Evolutionary conservation across 2,329 filamentous ascomycete species (phyloP).

Genomic region (Pseudogymnoascus sp.): DNA sequence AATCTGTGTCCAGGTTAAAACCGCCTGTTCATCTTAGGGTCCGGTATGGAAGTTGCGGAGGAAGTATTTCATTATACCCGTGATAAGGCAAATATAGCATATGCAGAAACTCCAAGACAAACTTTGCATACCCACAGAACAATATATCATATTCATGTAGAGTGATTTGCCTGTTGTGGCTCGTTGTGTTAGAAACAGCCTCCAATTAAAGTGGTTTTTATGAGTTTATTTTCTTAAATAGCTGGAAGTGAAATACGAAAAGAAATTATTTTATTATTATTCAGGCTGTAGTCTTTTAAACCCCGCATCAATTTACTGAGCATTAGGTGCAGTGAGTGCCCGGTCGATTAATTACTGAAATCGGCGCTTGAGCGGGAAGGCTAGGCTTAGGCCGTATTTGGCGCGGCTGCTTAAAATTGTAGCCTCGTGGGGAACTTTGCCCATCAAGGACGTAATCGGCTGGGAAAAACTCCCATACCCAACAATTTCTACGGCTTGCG

Average conservation of each 20-base stretch:
- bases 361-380: constrained; percentile 1
- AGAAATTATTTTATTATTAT: not conserved
- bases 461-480: not conserved
- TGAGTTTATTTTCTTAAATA: not conserved
- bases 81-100: not conserved
- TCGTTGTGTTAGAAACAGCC: not conserved
- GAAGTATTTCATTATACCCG: not conserved
- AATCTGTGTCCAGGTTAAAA: not conserved
- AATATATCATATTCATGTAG: not conserved
- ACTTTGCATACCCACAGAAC: not conserved
- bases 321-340: not conserved
- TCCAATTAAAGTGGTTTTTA: not conserved
- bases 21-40: not conserved
- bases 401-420: not conserved
- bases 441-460: not conserved
- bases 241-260: not conserved
- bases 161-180: not conserved
- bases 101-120: not conserved
- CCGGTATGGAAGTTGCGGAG: not conserved
- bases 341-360: not conserved
- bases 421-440: not conserved
- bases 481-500: not conserved
- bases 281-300: not conserved
- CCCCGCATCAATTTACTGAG: not conserved
- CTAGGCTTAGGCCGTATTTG: not conserved